These are phyloP conservation scores for Polygonum maritimum DNA, from an alignment of 148 eudicot genomes.

Conservation along the genomic window DNA sequence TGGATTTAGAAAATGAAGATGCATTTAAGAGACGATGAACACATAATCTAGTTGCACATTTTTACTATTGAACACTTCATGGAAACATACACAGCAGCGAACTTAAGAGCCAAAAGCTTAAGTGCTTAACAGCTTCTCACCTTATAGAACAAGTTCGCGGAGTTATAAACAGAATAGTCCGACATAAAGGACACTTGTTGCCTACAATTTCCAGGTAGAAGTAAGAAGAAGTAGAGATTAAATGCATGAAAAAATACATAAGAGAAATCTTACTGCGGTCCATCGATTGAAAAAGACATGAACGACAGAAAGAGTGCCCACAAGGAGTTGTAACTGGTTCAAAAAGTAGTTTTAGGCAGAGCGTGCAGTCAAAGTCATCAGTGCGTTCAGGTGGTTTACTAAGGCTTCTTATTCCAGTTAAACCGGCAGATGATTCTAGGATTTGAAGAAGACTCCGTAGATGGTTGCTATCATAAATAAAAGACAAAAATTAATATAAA, in stretches of 20 bases:
- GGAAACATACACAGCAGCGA: background rate
- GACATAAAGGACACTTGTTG: conserved; percentile 84
- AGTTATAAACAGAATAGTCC: conserved; percentile 77
- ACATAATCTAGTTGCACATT: background rate
- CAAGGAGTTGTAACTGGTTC: conserved; percentile 98
- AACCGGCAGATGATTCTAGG: conserved; percentile 32
- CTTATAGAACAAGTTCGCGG: conserved; percentile 75
- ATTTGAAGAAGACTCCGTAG: conserved; percentile 39
- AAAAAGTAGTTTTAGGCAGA: conserved; percentile 83
- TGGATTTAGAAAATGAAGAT: background rate
- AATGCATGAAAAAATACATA: background rate
- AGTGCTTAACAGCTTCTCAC: conserved; percentile 25
- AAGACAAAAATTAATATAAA: background rate
- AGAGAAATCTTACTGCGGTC: conserved; percentile 61
- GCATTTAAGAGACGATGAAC: background rate
- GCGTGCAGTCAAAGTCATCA: conserved; percentile 94
- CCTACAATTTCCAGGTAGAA: conserved; percentile 33
- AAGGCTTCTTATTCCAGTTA: conserved; percentile 30
- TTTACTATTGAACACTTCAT: background rate
- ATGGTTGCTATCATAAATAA: conserved; percentile 37
- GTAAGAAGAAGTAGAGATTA: conserved; percentile 7
- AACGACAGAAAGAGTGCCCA: conserved; percentile 95
- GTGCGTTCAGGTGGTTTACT: conserved; percentile 62
- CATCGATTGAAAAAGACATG: conserved; percentile 95
- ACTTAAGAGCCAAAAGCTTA: background rate